Evolutionary conservation across 2,329 filamentous ascomycete species (phyloP).

Genomic region (Monilinia polystroma): DNA sequence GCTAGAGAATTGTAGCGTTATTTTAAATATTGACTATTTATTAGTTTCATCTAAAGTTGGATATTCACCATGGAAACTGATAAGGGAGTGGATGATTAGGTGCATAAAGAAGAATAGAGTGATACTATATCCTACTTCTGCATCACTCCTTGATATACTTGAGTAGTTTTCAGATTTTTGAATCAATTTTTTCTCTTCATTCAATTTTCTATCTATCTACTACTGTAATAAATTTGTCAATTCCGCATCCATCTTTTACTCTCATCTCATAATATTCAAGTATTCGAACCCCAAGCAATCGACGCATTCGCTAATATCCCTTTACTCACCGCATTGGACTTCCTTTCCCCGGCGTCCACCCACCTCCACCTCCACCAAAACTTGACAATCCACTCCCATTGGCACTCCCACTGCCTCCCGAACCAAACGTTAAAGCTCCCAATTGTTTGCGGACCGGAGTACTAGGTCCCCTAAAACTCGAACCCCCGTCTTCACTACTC

Average conservation of each 20-base stretch:
- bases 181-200: not conserved
- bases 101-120: not conserved
- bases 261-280: not conserved
- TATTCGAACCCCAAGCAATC: not conserved
- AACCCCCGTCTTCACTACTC: conserved; percentile 12
- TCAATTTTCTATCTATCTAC: not conserved
- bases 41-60: no score
- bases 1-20: no score
- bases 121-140: not conserved
- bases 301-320: not conserved
- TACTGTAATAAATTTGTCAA: not conserved
- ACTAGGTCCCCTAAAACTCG: conserved; percentile 10
- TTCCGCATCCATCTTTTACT: conserved; percentile 10
- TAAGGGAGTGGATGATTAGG: not conserved
- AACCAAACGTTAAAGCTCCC: conserved; percentile 1
- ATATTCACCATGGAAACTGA: not conserved
- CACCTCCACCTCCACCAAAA: conserved; percentile 19
- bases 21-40: no score
- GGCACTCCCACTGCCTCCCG: conserved; percentile 11
- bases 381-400: conserved; percentile 13
- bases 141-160: not conserved
- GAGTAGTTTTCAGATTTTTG: not conserved
- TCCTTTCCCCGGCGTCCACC: conserved; percentile 19
- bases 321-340: conserved; percentile 12
- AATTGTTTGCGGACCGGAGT: conserved; percentile 22